Conservation (phyloP, 1,284 basidiomycete species). For the Moesziomyces antarcticus region DNA sequence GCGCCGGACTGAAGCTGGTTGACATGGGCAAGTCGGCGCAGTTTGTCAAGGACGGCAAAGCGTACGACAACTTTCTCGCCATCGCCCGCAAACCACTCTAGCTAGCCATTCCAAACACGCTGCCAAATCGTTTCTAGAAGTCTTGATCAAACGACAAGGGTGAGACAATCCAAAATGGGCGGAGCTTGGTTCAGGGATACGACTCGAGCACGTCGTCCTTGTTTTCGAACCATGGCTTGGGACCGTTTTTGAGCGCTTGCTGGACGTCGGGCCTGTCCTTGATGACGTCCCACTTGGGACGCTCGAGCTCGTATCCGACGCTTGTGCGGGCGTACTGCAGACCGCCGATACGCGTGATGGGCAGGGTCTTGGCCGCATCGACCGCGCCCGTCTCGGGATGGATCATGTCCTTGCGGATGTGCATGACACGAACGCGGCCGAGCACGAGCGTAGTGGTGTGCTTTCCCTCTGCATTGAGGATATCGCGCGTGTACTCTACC, state of each 20-base stretch:
- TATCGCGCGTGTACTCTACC: conserved; percentile 47
- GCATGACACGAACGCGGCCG: conserved; percentile 47
- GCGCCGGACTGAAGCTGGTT: conserved; percentile 33
- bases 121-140: background rate
- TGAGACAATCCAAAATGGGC: background rate
- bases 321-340: conserved; percentile 44
- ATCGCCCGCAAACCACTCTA: conserved; percentile 30
- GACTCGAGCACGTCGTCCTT: conserved; percentile 33
- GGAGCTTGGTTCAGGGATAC: conserved; percentile 18
- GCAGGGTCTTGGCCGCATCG: conserved; percentile 48
- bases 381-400: conserved; percentile 43
- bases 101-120: background rate
- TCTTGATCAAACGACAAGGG: background rate
- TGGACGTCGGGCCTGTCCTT: conserved; percentile 42
- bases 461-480: conserved; percentile 46
- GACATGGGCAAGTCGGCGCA: conserved; percentile 37
- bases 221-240: conserved; percentile 38
- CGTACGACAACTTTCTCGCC: conserved; percentile 39
- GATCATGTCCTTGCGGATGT: conserved; percentile 56
- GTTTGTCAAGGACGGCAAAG: conserved; percentile 33
- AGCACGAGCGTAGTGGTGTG: conserved; percentile 57
- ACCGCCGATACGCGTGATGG: conserved; percentile 52
- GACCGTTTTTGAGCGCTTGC: conserved; percentile 27
- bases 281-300: conserved; percentile 46
- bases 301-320: conserved; percentile 48